Evolutionary conservation across 371 early-diverging fungal genomes (phyloP).

Genomic region (Mortierella sp.): DNA sequence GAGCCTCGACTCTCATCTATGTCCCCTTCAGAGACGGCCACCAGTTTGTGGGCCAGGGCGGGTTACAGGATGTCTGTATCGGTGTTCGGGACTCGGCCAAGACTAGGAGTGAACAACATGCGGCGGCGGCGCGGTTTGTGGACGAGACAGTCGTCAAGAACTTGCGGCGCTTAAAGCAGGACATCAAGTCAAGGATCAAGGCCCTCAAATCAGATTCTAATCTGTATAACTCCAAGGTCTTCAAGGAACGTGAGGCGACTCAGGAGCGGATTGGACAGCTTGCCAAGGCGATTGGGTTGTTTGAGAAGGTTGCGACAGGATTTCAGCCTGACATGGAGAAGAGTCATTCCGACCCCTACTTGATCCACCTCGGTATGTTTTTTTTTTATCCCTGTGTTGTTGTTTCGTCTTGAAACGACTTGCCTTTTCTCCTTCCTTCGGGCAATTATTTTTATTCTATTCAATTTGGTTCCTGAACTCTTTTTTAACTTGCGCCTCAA

Average conservation of each 20-base stretch:
- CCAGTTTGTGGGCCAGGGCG: slow-evolving; percentile 32
- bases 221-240: slow-evolving; percentile 31
- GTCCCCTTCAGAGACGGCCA: slow-evolving; percentile 39
- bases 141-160: slow-evolving; percentile 47
- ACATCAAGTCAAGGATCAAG: slow-evolving; percentile 43
- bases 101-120: slow-evolving; percentile 37
- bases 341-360: slow-evolving; percentile 36
- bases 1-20: slow-evolving; percentile 14
- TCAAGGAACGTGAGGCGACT: slow-evolving; percentile 39
- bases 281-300: slow-evolving; percentile 44
- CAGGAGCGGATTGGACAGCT: slow-evolving; percentile 33
- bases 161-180: slow-evolving; percentile 36
- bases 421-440: neutral
- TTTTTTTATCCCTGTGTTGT: neutral
- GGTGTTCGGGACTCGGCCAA: slow-evolving; percentile 23
- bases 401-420: neutral
- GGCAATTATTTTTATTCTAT: neutral
- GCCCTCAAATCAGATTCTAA: slow-evolving; percentile 38
- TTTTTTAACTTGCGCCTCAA: neutral
- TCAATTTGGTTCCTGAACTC: neutral
- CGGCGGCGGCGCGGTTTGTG: slow-evolving; percentile 37
- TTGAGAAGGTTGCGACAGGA: slow-evolving; percentile 24
- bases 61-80: slow-evolving; percentile 26
- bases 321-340: slow-evolving; percentile 40
- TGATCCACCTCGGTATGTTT: slow-evolving; percentile 34